These are phyloP conservation scores for Phytophthora crassamura DNA, from an alignment of 352 stramenopile species.

Conservation along the genomic window DNA sequence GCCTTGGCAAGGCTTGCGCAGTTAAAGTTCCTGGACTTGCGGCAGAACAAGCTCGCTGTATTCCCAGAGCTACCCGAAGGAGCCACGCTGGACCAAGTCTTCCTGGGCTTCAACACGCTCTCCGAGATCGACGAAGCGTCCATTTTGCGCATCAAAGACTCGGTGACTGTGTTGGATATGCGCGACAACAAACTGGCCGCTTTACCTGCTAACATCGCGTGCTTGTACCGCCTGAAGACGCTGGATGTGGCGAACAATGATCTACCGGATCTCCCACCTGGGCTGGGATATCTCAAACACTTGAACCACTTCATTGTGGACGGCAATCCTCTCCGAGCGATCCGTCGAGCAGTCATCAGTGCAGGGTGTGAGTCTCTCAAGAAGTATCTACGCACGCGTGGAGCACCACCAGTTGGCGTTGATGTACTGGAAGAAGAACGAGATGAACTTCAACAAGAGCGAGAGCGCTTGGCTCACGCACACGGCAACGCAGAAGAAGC, in stretches of 20 bases:
- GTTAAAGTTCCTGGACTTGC: slow-evolving; percentile 78
- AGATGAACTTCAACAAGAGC: slow-evolving; percentile 57
- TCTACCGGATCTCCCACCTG: slow-evolving; percentile 73
- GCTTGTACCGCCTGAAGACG: slow-evolving; percentile 75
- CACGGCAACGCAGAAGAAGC: slow-evolving; percentile 12
- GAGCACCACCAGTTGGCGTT: slow-evolving; percentile 52
- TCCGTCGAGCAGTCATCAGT: slow-evolving; percentile 69
- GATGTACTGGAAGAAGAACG: slow-evolving; percentile 77
- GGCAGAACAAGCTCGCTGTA: slow-evolving; percentile 67
- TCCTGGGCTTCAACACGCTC: slow-evolving; percentile 81
- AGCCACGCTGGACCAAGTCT: slow-evolving; percentile 74
- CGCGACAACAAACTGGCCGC: slow-evolving; percentile 80
- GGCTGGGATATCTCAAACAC: slow-evolving; percentile 80
- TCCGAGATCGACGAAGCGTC: slow-evolving; percentile 61
- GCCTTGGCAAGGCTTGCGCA: slow-evolving; percentile 46
- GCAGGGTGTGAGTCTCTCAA: slow-evolving; percentile 81
- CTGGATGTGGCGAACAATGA: slow-evolving; percentile 87
- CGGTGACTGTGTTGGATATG: slow-evolving; percentile 79
- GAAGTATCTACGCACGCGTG: slow-evolving; percentile 82
- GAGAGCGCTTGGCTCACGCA: slow-evolving; percentile 25
- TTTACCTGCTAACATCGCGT: slow-evolving; percentile 63
- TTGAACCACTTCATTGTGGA: slow-evolving; percentile 81
- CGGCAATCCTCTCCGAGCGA: slow-evolving; percentile 77
- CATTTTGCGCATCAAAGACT: slow-evolving; percentile 66
- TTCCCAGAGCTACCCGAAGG: slow-evolving; percentile 72